Conservation (phyloP, 2,329 filamentous ascomycete genomes). For the Aureobasidium musti region DNA sequence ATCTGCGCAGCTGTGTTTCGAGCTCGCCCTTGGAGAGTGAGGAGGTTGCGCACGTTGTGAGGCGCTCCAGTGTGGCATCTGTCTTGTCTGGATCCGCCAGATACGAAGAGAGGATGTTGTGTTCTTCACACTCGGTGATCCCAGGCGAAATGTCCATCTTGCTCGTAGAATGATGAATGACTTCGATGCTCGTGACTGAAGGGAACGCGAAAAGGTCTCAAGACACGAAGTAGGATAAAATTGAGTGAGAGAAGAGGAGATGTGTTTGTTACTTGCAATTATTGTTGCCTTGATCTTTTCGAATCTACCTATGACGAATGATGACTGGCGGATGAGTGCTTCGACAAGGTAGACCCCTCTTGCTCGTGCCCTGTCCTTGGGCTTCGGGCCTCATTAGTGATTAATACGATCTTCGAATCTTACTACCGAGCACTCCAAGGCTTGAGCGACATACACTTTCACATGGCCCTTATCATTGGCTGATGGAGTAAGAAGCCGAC, state of each 20-base stretch:
- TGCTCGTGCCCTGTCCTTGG: background rate
- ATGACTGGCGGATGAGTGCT: slow-evolving; percentile 3
- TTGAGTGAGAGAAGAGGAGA: background rate
- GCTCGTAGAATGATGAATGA: background rate
- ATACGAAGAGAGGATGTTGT: background rate
- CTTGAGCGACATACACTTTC: background rate
- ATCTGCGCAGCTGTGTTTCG: background rate
- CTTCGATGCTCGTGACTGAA: background rate
- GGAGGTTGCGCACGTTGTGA: background rate
- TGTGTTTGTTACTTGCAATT: background rate
- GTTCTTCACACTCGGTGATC: background rate
- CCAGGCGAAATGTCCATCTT: slow-evolving; percentile 1
- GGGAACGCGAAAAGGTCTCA: background rate
- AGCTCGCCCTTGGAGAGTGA: background rate
- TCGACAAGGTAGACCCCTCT: background rate
- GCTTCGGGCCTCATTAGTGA: background rate
- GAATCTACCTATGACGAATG: slow-evolving; percentile 4
- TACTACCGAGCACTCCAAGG: background rate
- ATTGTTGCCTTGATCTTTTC: background rate
- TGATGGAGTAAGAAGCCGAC: slow-evolving; percentile 13
- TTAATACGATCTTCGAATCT: background rate
- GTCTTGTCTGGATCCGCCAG: background rate
- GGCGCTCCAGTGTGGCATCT: background rate
- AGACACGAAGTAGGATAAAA: background rate
- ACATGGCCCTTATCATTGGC: slow-evolving; percentile 27